Evolutionary conservation across 1,284 basidiomycete genomes (phyloP).

Genomic region (Clitocybe nebularis): DNA sequence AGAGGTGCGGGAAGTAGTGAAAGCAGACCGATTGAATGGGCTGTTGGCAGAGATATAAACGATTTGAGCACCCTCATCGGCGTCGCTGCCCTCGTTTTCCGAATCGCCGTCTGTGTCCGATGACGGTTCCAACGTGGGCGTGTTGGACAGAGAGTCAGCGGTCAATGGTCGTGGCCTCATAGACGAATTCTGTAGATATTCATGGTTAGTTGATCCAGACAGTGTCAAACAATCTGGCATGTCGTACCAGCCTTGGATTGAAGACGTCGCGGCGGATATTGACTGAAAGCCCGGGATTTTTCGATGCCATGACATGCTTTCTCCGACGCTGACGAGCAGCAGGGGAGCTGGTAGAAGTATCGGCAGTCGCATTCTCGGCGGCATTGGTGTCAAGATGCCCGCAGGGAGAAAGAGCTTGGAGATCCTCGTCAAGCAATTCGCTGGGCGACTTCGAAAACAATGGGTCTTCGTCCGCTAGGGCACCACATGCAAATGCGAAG

Average conservation of each 20-base stretch:
- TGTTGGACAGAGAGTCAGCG: conserved; percentile 14
- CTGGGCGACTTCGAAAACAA: conserved; percentile 10
- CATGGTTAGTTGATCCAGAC: neutral
- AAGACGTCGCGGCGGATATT: conserved; percentile 5
- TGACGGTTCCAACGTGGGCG: conserved; percentile 14
- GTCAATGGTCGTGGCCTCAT: conserved; percentile 8
- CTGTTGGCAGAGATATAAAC: conserved; percentile 28
- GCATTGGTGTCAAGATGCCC: too few relatives aligned
- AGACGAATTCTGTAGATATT: conserved; percentile 8
- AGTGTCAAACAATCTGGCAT: neutral
- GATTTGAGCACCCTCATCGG: conserved; percentile 25
- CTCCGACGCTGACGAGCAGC: conserved; percentile 4
- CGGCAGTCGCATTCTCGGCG: too few relatives aligned
- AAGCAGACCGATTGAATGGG: conserved; percentile 26
- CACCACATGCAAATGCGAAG: conserved; percentile 19
- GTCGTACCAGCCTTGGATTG: conserved; percentile 6
- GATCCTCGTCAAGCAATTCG: conserved; percentile 9
- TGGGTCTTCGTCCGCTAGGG: conserved; percentile 19
- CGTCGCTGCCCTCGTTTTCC: conserved; percentile 18
- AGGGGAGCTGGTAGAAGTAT: conserved; percentile 12
- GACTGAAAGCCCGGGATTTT: conserved; percentile 19
- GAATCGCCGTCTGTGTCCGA: conserved; percentile 25
- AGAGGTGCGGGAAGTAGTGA: conserved; percentile 19
- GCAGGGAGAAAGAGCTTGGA: conserved; percentile 1
- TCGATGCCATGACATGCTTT: conserved; percentile 17